phyloP scores from a whole-genome alignment of 2,329 filamentous ascomycete species.

The Nothophoma quercina region DNA sequence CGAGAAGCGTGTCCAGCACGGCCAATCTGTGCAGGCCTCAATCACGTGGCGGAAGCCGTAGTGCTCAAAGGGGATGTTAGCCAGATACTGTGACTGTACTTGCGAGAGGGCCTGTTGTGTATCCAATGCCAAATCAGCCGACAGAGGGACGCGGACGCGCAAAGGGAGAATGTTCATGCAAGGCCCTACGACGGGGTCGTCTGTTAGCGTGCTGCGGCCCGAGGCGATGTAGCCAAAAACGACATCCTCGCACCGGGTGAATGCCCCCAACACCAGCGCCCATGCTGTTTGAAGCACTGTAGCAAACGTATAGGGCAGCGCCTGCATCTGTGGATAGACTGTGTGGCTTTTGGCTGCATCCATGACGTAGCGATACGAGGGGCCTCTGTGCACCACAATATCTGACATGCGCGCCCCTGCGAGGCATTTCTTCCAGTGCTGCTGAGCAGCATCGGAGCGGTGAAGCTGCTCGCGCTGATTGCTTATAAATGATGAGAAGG shows the following conservation, averaged over 20 bases:
- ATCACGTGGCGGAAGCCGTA: conserved; percentile 8
- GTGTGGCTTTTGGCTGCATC: background rate
- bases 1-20: conserved; percentile 5
- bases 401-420: conserved; percentile 12
- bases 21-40: conserved; percentile 11
- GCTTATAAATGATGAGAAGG: conserved; percentile 2
- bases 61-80: conserved; percentile 21
- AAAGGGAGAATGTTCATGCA: conserved; percentile 47
- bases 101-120: background rate
- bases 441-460: background rate
- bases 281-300: conserved; percentile 52
- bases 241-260: conserved; percentile 36
- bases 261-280: conserved; percentile 42
- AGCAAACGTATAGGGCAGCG: conserved; percentile 31
- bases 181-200: conserved; percentile 38
- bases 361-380: conserved; percentile 1
- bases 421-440: conserved; percentile 13
- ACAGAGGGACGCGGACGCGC: conserved; percentile 21
- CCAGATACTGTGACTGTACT: conserved; percentile 48
- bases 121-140: no score
- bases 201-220: conserved; percentile 39
- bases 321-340: conserved; percentile 14
- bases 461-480: background rate
- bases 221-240: conserved; percentile 46
- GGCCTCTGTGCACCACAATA: background rate